Evolutionary conservation across 257 asterid genomes (phyloP), one percentile per base, ranked within the genome.

Genomic region (Scutellaria galericulata): DNA sequence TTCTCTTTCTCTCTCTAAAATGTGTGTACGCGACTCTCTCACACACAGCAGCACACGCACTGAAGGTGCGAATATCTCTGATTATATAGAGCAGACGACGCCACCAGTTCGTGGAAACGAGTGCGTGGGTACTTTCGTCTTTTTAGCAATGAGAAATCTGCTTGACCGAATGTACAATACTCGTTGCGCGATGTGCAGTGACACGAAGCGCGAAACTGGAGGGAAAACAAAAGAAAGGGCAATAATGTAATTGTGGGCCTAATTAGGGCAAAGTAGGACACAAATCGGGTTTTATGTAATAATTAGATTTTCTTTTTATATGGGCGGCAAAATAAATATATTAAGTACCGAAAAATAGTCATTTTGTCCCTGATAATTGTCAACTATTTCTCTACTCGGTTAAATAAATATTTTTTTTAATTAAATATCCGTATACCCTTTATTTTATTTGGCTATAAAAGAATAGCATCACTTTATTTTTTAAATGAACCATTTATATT

Each of bases 211-310:
- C 70, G 52, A 66, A 72, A 75, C n/a, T 72, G 81, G 64, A n/a
- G 74, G 68, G 77, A 48, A 77, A 76, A 50, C 37, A 67, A 64
- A 24, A 64, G 79, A 12, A 52, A 70, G 70, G 45, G 70, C 66
- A 56, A 41, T 51, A 55, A 68, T 73, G 58, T 63, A 22, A 44
- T 42, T 31, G 75, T 77, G 80, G 82, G 85, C 71, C 70, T 13
- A 77, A 69, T 80, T 77, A 77, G 80, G 82, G 85, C 72, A 77
- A 64, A 39, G 62, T 53, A 55, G 68, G 55, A n/a, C 45, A 41
- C 5, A 50, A 50, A 15, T 66, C 46, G 60, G 81, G 73, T 41
- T 69, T 41, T 68, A 76, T 60, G 58, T 64, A 31, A 68, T 74
- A 7, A 76, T 63, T 47, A 56, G 52, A 44, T 11, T 37, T 4